A percentile compares a stretch with the other conserved stretches of the same genome.
Evolutionary conservation across 2,329 filamentous ascomycete genomes (phyloP).

Genomic region (Cryphonectria japonica): DNA sequence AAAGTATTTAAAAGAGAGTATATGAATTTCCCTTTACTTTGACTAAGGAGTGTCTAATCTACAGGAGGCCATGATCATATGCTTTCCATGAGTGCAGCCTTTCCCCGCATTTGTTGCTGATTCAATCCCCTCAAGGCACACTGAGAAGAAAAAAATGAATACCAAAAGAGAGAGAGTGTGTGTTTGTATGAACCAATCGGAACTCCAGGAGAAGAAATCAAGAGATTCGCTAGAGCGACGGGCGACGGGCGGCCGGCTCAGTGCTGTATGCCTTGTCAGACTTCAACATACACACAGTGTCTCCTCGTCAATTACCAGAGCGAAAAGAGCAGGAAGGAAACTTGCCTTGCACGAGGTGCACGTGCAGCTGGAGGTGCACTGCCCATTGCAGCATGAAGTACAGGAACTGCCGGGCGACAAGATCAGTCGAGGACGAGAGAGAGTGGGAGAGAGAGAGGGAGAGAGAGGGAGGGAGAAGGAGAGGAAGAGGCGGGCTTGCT

Average conservation of each 20-base stretch:
- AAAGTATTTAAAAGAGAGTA: slow-evolving; percentile 26
- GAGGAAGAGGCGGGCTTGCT: neutral
- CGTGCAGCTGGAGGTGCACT: slow-evolving; percentile 22
- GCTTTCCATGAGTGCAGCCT: neutral
- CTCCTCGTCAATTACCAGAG: neutral
- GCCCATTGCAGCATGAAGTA: slow-evolving; percentile 28
- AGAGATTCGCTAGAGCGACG: neutral
- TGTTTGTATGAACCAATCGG: neutral
- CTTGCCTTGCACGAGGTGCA: slow-evolving; percentile 29
- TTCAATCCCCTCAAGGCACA: neutral
- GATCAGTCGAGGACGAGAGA: slow-evolving; percentile 10
- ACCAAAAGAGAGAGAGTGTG: slow-evolving; percentile 12
- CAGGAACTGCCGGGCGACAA: slow-evolving; percentile 17
- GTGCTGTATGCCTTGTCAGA: slow-evolving; percentile 6
- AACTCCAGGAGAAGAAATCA: neutral
- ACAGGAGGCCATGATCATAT: slow-evolving; percentile 1
- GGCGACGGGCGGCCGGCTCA: neutral
- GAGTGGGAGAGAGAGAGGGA: too few species aligned
- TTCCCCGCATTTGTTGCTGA: neutral
- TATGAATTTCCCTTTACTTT: slow-evolving; percentile 17
- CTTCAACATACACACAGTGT: neutral
- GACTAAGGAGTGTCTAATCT: slow-evolving; percentile 5
- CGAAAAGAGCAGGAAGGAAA: neutral
- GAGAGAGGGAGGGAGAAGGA: neutral
- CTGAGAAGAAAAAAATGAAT: neutral